These are phyloP conservation scores for Vararia minispora DNA, from an alignment of 768 basidiomycete genomes.

Conservation along the genomic window DNA sequence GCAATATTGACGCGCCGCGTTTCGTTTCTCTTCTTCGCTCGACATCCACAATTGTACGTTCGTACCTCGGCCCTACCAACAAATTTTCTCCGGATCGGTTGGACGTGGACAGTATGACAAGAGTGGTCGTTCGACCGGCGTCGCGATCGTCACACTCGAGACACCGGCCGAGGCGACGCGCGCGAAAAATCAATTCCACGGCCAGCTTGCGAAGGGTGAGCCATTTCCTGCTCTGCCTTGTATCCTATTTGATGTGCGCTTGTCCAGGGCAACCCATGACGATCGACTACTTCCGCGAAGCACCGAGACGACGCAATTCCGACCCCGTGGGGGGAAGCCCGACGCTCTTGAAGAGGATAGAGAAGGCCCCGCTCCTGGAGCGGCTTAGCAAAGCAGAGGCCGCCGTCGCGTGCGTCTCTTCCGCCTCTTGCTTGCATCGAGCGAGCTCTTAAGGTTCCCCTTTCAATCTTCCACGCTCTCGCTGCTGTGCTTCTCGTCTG, in stretches of 20 bases:
- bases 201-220: slow-evolving; percentile 80
- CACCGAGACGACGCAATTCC: slow-evolving; percentile 26
- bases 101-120: slow-evolving; percentile 97
- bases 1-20: slow-evolving; percentile 11
- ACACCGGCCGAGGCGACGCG: slow-evolving; percentile 66
- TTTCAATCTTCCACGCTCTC: too few relatives aligned
- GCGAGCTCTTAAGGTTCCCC: too few relatives aligned
- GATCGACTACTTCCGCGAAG: slow-evolving; percentile 44
- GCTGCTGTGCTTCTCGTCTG: too few relatives aligned
- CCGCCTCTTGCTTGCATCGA: slow-evolving; percentile 8
- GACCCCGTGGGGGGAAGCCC: too few relatives aligned
- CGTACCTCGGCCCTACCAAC: too few relatives aligned
- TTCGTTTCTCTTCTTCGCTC: slow-evolving; percentile 1
- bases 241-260: background rate
- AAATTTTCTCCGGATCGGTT: too few relatives aligned
- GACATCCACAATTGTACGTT: slow-evolving; percentile 24
- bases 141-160: slow-evolving; percentile 72
- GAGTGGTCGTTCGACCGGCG: slow-evolving; percentile 84
- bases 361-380: slow-evolving; percentile 60
- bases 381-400: slow-evolving; percentile 43
- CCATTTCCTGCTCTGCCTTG: slow-evolving; percentile 1
- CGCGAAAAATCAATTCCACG: slow-evolving; percentile 79
- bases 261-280: slow-evolving; percentile 70
- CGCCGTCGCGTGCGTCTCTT: slow-evolving; percentile 8
- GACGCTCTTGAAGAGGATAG: slow-evolving; percentile 63